Percentiles rank a stretch among this genome's conserved stretches.
Conservation (phyloP, 176 grass and related monocot species). For the Leersia perrieri region DNA sequence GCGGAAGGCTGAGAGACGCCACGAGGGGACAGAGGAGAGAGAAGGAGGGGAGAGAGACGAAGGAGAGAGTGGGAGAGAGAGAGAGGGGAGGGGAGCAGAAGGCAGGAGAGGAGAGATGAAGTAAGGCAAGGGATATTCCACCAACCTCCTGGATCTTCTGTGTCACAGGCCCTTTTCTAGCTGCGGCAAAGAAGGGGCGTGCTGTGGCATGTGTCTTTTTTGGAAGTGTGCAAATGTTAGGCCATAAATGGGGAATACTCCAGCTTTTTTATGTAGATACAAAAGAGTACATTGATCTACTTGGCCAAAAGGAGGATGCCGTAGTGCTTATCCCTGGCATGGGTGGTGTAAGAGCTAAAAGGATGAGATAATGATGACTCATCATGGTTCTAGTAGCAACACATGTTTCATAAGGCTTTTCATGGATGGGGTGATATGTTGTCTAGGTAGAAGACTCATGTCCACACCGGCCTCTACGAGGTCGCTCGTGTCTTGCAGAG, state of each 20-base stretch:
- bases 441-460: too few species aligned
- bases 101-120: background rate
- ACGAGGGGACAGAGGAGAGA: background rate
- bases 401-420: too few species aligned
- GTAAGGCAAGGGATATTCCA: background rate
- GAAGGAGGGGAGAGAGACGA: background rate
- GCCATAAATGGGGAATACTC: background rate
- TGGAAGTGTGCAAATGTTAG: background rate
- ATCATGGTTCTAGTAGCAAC: too few species aligned
- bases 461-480: too few species aligned
- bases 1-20: background rate
- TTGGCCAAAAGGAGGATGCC: too few species aligned
- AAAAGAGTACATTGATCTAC: background rate
- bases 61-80: too few species aligned
- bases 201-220: background rate
- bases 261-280: background rate
- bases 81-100: background rate
- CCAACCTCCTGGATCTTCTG: slow-evolving; percentile 11
- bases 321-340: background rate
- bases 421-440: too few species aligned
- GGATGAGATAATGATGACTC: too few species aligned
- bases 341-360: too few species aligned
- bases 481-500: too few species aligned
- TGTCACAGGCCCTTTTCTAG: background rate
- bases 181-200: background rate